phyloP scores from a whole-genome alignment of 208 protist species.

The Leishmania martiniquensis region DNA sequence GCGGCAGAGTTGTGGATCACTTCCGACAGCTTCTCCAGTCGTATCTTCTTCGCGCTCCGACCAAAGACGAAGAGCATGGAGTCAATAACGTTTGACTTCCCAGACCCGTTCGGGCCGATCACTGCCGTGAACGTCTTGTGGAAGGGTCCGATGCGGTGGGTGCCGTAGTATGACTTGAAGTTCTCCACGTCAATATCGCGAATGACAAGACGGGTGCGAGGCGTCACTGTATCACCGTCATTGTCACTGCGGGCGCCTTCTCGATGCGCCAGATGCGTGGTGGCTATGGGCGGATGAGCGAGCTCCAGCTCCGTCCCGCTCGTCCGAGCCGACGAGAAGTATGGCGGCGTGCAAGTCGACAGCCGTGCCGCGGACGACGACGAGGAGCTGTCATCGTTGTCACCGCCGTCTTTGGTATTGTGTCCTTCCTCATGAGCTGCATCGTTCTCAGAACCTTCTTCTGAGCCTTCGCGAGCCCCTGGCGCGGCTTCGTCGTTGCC shows the following conservation, averaged over 20 bases:
- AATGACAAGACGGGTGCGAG: constrained; percentile 94
- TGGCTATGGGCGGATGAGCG: background rate
- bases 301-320: constrained; percentile 31
- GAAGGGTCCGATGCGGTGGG: constrained; percentile 98
- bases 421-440: background rate
- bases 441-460: background rate
- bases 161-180: constrained; percentile 99
- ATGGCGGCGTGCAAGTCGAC: background rate
- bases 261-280: background rate
- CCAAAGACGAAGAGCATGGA: constrained; percentile 99
- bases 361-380: constrained; percentile 14
- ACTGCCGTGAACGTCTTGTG: constrained; percentile 99
- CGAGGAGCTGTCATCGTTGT: background rate
- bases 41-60: constrained; percentile 97
- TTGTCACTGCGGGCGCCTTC: background rate
- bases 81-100: constrained; percentile 99
- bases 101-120: constrained; percentile 99
- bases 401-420: background rate
- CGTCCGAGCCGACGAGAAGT: constrained; percentile 20
- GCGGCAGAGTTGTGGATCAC: constrained; percentile 99
- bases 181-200: constrained; percentile 98
- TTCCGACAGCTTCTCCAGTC: constrained; percentile 97
- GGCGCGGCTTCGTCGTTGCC: background rate
- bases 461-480: background rate
- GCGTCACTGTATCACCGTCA: background rate